A percentile compares a stretch with the other conserved stretches of the same genome.
phyloP scores from a whole-genome alignment of 805 yeast genomes.

The Lipomyces kockii region DNA sequence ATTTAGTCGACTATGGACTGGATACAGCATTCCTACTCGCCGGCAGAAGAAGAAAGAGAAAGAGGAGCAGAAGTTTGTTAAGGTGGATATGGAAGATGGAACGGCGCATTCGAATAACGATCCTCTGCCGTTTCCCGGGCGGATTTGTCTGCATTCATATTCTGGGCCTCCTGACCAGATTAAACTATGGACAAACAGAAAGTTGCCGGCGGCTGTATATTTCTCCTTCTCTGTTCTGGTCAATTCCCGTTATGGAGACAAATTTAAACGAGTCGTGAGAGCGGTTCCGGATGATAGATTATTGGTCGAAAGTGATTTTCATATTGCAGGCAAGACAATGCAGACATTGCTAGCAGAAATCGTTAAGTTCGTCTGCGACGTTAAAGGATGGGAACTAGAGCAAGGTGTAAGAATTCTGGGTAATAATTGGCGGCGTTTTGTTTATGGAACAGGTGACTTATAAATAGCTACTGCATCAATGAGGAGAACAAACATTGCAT shows the following conservation, averaged over 20 bases:
- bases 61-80: slow-evolving; percentile 4
- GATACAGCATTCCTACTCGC: slow-evolving; percentile 18
- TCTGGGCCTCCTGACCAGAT: slow-evolving; percentile 81
- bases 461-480: neutral
- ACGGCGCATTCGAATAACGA: neutral
- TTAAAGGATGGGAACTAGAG: slow-evolving; percentile 34
- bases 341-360: slow-evolving; percentile 29
- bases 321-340: slow-evolving; percentile 42
- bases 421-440: slow-evolving; percentile 23
- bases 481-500: neutral
- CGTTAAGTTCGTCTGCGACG: slow-evolving; percentile 24
- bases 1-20: slow-evolving; percentile 41
- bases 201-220: slow-evolving; percentile 46
- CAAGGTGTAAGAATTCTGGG: slow-evolving; percentile 28
- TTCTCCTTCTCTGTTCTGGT: slow-evolving; percentile 62
- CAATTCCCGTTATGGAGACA: slow-evolving; percentile 47
- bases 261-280: slow-evolving; percentile 43
- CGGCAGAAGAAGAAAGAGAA: slow-evolving; percentile 9
- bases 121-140: slow-evolving; percentile 34
- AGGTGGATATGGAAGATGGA: neutral
- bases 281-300: slow-evolving; percentile 48
- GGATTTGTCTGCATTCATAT: slow-evolving; percentile 78
- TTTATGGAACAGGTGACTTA: slow-evolving; percentile 14
- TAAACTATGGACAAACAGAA: slow-evolving; percentile 50
- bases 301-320: slow-evolving; percentile 61